These are phyloP conservation scores for Crithidia bombi DNA, from an alignment of 208 protist species.

Conservation along the genomic window DNA sequence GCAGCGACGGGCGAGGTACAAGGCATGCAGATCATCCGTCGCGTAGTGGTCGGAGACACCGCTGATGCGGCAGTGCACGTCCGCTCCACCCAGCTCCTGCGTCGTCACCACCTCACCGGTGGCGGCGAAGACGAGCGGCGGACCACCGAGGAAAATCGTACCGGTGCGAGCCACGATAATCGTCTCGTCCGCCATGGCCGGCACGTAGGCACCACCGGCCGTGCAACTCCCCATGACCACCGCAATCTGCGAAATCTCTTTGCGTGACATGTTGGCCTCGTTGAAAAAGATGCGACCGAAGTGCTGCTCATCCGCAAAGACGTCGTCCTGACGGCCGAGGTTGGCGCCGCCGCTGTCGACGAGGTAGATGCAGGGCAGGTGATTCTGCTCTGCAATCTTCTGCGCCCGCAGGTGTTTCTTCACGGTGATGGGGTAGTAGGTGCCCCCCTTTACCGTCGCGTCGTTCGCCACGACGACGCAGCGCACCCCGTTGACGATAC, in stretches of 20 bases:
- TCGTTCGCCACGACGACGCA: constrained; percentile 98
- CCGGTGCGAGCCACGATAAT: constrained; percentile 94
- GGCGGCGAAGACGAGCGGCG: constrained; percentile 93
- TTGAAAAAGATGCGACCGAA: constrained; percentile 99
- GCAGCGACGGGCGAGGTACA: constrained; percentile 85
- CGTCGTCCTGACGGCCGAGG: constrained; percentile 91
- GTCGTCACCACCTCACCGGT: constrained; percentile 94
- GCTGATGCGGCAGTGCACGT: constrained; percentile 91
- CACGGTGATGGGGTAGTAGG: constrained; percentile 98
- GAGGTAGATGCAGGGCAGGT: constrained; percentile 97
- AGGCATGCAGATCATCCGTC: constrained; percentile 89
- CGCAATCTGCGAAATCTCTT: constrained; percentile 95
- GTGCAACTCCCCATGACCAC: constrained; percentile 98
- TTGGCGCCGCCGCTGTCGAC: constrained; percentile 97
- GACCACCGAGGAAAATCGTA: constrained; percentile 97
- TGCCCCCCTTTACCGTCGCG: constrained; percentile 97
- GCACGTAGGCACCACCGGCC: constrained; percentile 96
- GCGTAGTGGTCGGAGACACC: constrained; percentile 96
- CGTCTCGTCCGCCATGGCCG: constrained; percentile 95
- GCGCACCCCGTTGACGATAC: constrained; percentile 74
- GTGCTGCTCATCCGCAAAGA: constrained; percentile 96
- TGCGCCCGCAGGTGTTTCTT: constrained; percentile 98
- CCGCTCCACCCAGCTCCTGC: constrained; percentile 95
- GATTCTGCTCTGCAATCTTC: constrained; percentile 95
- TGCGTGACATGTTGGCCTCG: constrained; percentile 95